phyloP scores from a whole-genome alignment of 257 asterid genomes.

The Scutellaria baicalensis region DNA sequence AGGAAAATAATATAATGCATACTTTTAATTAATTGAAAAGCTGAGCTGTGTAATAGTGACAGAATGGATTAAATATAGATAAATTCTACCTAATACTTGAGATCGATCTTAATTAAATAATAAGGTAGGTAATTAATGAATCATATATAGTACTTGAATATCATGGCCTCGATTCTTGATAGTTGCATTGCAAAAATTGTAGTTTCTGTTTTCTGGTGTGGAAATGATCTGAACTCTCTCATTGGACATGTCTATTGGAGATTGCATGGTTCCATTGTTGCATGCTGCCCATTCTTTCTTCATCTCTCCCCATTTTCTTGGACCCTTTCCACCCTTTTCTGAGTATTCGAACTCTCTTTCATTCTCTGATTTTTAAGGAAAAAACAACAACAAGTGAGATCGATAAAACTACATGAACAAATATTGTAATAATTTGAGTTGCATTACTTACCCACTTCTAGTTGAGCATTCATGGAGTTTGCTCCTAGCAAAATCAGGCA shows the following conservation, averaged over 20 bases:
- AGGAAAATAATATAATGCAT: background rate
- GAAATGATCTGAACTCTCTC: slow-evolving; percentile 29
- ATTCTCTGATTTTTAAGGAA: slow-evolving; percentile 22
- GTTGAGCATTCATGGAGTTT: slow-evolving; percentile 32
- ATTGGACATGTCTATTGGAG: slow-evolving; percentile 55
- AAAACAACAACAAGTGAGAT: too few species aligned
- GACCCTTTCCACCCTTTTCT: slow-evolving; percentile 41
- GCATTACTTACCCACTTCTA: slow-evolving; percentile 30
- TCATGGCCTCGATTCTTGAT: slow-evolving; percentile 64
- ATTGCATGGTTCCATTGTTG: slow-evolving; percentile 44
- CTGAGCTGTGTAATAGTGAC: too few species aligned
- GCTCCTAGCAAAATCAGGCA: slow-evolving; percentile 25
- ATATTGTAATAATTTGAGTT: too few species aligned
- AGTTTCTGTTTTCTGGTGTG: slow-evolving; percentile 18
- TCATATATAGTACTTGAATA: slow-evolving; percentile 47
- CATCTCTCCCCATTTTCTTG: slow-evolving; percentile 54
- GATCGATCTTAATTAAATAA: too few species aligned
- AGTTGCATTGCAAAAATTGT: slow-evolving; percentile 38
- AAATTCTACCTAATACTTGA: too few species aligned
- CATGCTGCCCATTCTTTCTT: slow-evolving; percentile 67
- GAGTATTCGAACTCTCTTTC: slow-evolving; percentile 52
- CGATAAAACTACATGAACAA: too few species aligned
- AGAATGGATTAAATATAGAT: too few species aligned
- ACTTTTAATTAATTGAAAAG: too few species aligned
- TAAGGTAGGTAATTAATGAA: background rate